Conservation (phyloP, 2,329 filamentous ascomycete species). For the Raffaelea albimanens region DNA sequence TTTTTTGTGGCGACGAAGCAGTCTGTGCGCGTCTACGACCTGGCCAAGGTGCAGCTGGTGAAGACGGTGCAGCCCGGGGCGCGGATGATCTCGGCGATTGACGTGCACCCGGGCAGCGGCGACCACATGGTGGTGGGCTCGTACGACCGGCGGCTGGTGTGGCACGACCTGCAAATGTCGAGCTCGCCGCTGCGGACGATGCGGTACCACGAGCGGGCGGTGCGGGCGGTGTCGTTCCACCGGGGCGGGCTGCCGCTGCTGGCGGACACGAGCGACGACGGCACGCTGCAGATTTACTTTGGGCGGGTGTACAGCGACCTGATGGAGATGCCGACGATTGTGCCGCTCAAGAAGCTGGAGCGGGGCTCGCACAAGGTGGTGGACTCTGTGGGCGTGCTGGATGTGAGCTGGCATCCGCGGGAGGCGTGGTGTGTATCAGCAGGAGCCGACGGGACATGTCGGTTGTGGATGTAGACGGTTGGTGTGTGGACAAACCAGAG, state of each 20-base stretch:
- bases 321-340: slow-evolving; percentile 93
- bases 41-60: slow-evolving; percentile 81
- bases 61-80: slow-evolving; percentile 91
- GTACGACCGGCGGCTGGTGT: slow-evolving; percentile 86
- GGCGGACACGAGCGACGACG: slow-evolving; percentile 91
- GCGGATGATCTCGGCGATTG: slow-evolving; percentile 85
- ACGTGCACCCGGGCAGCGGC: slow-evolving; percentile 75
- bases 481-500: neutral
- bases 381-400: slow-evolving; percentile 79
- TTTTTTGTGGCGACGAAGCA: slow-evolving; percentile 96
- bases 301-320: slow-evolving; percentile 90
- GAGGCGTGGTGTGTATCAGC: slow-evolving; percentile 94
- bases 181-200: slow-evolving; percentile 91
- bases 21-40: slow-evolving; percentile 86
- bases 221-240: slow-evolving; percentile 83
- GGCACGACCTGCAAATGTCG: slow-evolving; percentile 94
- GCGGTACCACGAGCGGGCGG: slow-evolving; percentile 87
- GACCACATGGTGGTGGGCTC: slow-evolving; percentile 92
- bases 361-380: slow-evolving; percentile 68
- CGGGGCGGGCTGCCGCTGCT: slow-evolving; percentile 71
- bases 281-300: slow-evolving; percentile 91
- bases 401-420: slow-evolving; percentile 89
- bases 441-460: slow-evolving; percentile 85
- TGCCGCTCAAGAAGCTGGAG: slow-evolving; percentile 86
- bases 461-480: slow-evolving; percentile 63